These are phyloP conservation scores for Phytophthora pistaciae DNA, from an alignment of 352 stramenopile genomes.

Conservation along the genomic window DNA sequence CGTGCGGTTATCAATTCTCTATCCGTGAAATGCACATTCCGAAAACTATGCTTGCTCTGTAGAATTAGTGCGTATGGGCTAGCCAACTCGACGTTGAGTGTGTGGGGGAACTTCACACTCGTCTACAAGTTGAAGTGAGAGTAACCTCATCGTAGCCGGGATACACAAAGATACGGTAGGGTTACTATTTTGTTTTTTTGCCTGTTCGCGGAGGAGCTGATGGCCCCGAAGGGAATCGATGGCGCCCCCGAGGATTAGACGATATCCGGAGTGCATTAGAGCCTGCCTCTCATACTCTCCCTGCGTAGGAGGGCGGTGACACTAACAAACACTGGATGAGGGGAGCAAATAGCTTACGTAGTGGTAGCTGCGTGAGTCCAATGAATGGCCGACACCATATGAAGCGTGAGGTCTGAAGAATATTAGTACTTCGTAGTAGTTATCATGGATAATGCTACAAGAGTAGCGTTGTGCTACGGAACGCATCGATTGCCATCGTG, in stretches of 20 bases:
- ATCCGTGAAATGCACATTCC: neutral
- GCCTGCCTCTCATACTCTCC: conserved; percentile 43
- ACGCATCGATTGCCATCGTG: neutral
- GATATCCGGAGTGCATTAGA: conserved; percentile 56
- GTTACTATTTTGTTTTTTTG: neutral
- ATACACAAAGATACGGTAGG: neutral
- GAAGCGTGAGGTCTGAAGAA: too few species aligned
- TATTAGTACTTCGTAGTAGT: too few species aligned
- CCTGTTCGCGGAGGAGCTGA: neutral
- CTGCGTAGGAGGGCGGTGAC: conserved; percentile 42
- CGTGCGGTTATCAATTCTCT: too few species aligned
- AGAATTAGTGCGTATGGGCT: too few species aligned
- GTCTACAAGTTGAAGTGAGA: neutral
- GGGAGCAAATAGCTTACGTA: conserved; percentile 11
- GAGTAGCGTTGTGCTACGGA: neutral
- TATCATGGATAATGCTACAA: neutral
- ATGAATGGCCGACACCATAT: too few species aligned
- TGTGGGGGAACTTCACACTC: too few species aligned
- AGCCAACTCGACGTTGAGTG: too few species aligned
- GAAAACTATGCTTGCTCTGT: too few species aligned
- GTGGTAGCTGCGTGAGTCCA: too few species aligned
- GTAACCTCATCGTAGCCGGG: neutral
- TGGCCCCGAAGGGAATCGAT: neutral
- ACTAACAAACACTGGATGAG: conserved; percentile 36
- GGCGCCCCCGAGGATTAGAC: conserved; percentile 46